Evolutionary conservation across 148 eudicot species (phyloP).

Genomic region (Rhododendron simsii): DNA sequence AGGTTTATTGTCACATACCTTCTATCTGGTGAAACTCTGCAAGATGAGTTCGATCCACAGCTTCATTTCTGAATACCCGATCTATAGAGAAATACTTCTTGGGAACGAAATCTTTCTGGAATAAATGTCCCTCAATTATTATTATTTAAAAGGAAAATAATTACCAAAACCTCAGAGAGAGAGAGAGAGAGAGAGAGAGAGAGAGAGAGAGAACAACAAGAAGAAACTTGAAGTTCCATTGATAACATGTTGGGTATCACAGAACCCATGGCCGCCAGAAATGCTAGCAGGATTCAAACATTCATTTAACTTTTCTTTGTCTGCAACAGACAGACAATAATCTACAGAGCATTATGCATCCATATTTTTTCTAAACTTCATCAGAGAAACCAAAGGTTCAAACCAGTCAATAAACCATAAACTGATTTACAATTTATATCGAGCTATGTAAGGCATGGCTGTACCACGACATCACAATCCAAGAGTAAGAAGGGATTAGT

Average conservation of each 20-base stretch:
- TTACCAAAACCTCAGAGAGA: background rate
- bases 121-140: background rate
- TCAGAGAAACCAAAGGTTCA: no score
- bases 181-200: background rate
- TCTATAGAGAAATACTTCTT: constrained; percentile 85
- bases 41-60: constrained; percentile 91
- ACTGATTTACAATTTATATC: no score
- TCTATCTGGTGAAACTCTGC: constrained; percentile 97
- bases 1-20: constrained; percentile 37
- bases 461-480: no score
- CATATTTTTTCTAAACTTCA: no score
- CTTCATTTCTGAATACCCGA: constrained; percentile 98
- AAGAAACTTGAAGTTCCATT: background rate
- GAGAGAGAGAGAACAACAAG: background rate
- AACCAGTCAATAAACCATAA: no score
- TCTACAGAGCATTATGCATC: no score
- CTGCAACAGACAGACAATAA: no score
- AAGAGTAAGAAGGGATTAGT: no score
- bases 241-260: background rate
- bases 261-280: background rate
- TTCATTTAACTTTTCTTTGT: no score
- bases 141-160: background rate
- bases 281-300: no score
- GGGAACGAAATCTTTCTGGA: constrained; percentile 64
- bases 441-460: no score